These are phyloP conservation scores for Talaromyces marneffei DNA, from an alignment of 2,329 filamentous ascomycete genomes.

Conservation along the genomic window DNA sequence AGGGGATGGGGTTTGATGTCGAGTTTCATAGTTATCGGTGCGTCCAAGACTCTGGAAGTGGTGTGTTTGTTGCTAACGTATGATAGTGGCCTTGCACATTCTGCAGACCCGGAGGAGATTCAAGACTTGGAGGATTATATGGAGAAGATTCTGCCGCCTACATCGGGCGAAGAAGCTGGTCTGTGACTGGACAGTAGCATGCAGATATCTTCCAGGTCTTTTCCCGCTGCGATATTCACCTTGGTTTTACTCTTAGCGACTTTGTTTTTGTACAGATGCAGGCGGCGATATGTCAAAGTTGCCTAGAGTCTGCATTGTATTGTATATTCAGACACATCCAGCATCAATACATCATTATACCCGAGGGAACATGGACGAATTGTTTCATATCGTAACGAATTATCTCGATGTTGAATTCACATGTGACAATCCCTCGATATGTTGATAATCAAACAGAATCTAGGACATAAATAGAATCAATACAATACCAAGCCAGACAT, in stretches of 20 bases:
- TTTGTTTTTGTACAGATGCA: background rate
- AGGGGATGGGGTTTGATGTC: conserved; percentile 65
- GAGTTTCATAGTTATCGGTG: conserved; percentile 71
- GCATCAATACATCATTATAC: background rate
- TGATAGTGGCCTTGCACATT: conserved; percentile 64
- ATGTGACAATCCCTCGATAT: background rate
- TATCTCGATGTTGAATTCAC: background rate
- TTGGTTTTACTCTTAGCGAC: conserved; percentile 4
- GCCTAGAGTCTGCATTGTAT: background rate
- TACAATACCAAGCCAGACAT: background rate
- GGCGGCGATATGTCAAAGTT: background rate
- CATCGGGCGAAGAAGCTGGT: conserved; percentile 30
- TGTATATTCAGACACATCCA: background rate
- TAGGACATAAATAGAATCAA: background rate
- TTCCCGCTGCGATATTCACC: background rate
- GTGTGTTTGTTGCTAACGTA: background rate
- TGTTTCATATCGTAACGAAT: background rate
- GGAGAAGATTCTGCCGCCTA: conserved; percentile 46
- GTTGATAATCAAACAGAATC: background rate
- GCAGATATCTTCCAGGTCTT: background rate
- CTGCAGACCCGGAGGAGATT: conserved; percentile 70
- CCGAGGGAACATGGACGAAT: too few relatives aligned
- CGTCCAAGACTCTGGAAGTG: conserved; percentile 27
- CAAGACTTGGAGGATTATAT: conserved; percentile 69
- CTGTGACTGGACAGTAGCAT: conserved; percentile 30